Evolutionary conservation across 352 stramenopile genomes (phyloP), one percentile per base, ranked within the genome.

Genomic region (Globisporangium nunn): DNA sequence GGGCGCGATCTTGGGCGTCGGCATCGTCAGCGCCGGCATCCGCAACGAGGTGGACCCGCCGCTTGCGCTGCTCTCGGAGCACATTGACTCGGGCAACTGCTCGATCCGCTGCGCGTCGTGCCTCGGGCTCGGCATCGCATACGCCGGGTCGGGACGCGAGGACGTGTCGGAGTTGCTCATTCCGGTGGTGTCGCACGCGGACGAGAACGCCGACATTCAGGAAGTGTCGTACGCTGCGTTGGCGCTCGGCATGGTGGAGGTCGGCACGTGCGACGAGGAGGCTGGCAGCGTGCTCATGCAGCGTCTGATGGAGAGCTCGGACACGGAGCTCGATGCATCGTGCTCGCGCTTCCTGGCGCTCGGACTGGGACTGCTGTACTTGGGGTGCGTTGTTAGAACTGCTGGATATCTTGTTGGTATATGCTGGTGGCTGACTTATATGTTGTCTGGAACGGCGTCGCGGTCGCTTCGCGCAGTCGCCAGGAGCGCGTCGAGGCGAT

Each of bases 31-130:
- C 49, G 82, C 78, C 50, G 91, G 90, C 53, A 93, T 98, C 57
- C 82, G 96, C 40, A 98, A 99, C 68, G 97, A 99, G 71, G 94
- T 92, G 49, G 97, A 99, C 72, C 95, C 97, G 10, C 96, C 96
- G 6, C 73, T 99, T 44, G 97, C 95, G 17, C 68, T 99, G 46
- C 82, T 99, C 3, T 92, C 94, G 44, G 97, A 99, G 63, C 96
- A 99, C 66, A 89, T 99, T 40, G 95, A 99, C 70, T 96, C 78
- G 6, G 85, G 91, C 51, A 98, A 97, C 52, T 96, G 85, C 58
- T 91, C 83, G 23, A 96, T 99, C 74, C 96, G 97, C 45, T 97
- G 83, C 56, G 94, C 96, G 31, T 88, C 96, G 11, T 97, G 93
- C 58, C 91, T 98, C 41, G 96, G 95, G 28, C 79, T 99, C 44